Percentiles rank a stretch among this genome's conserved stretches.
These are phyloP conservation scores for Penicillium malachiteum DNA, from an alignment of 495 filamentous ascomycete species.

Conservation along the genomic window DNA sequence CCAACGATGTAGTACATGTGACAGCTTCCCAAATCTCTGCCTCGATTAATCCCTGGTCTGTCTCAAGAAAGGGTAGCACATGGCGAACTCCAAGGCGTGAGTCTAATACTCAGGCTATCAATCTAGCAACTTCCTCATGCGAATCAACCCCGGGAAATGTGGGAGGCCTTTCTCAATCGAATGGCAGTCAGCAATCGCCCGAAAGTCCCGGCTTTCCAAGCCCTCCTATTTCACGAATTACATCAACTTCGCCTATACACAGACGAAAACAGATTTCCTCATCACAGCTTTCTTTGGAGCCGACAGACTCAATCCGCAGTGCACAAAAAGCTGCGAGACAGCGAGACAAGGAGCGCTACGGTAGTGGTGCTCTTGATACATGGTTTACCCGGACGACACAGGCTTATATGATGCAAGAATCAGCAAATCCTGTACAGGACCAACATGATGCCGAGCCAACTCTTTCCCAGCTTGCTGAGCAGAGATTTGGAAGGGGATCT, in stretches of 20 bases:
- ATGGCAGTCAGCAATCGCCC: background rate
- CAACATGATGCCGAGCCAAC: constrained; percentile 13
- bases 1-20: no score
- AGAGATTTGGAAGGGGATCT: constrained; percentile 20
- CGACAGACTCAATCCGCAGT: background rate
- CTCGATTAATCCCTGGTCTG: constrained; percentile 30
- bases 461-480: constrained; percentile 23
- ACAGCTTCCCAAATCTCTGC: background rate
- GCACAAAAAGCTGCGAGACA: constrained; percentile 21
- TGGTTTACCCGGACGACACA: constrained; percentile 37
- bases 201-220: constrained; percentile 5
- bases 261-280: background rate
- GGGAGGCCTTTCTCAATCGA: no score
- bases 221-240: constrained; percentile 8
- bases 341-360: constrained; percentile 34
- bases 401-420: constrained; percentile 3
- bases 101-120: background rate
- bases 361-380: constrained; percentile 41
- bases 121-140: background rate
- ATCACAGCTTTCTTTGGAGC: background rate
- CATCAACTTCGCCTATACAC: constrained; percentile 11
- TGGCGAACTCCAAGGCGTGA: constrained; percentile 12
- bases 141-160: background rate
- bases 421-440: background rate
- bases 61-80: constrained; percentile 27